phyloP scores from a whole-genome alignment of 2,329 filamentous ascomycete species.

The Calonectria leucothoes region DNA sequence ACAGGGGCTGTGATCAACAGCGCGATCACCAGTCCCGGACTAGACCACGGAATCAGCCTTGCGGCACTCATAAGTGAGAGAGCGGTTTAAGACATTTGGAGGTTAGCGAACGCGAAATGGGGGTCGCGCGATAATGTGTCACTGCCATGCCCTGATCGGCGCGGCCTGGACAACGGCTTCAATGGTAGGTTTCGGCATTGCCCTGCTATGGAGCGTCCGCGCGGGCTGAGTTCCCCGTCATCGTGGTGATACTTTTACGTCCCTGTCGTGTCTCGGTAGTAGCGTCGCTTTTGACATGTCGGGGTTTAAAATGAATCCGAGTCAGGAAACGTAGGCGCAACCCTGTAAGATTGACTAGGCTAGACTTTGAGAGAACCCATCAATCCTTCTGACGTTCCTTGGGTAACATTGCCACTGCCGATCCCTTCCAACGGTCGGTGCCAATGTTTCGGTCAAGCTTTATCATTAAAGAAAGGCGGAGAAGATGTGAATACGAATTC shows the following conservation, averaged over 20 bases:
- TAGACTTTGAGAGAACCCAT: background rate
- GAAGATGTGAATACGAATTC: background rate
- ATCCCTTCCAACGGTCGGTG: background rate
- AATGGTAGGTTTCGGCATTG: background rate
- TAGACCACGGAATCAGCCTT: conserved; percentile 12
- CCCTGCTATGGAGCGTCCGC: background rate
- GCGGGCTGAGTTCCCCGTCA: background rate
- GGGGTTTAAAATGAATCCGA: background rate
- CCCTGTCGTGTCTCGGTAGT: background rate
- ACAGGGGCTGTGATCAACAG: conserved; percentile 10
- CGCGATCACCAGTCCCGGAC: conserved; percentile 7
- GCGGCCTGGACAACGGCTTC: background rate
- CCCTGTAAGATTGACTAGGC: conserved; percentile 3
- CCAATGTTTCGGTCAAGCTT: background rate
- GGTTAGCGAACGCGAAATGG: background rate
- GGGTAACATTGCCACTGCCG: conserved; percentile 2
- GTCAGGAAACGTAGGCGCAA: background rate
- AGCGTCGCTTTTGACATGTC: background rate
- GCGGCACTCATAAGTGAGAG: background rate
- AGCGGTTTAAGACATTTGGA: conserved; percentile 7
- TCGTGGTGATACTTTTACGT: background rate
- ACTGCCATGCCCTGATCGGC: conserved; percentile 12
- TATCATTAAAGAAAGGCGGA: background rate
- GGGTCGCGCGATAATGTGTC: conserved; percentile 7
- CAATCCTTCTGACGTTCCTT: conserved; percentile 1